These are phyloP conservation scores for Botryotinia narcissicola DNA, from an alignment of 2,329 filamentous ascomycete species.

Conservation along the genomic window DNA sequence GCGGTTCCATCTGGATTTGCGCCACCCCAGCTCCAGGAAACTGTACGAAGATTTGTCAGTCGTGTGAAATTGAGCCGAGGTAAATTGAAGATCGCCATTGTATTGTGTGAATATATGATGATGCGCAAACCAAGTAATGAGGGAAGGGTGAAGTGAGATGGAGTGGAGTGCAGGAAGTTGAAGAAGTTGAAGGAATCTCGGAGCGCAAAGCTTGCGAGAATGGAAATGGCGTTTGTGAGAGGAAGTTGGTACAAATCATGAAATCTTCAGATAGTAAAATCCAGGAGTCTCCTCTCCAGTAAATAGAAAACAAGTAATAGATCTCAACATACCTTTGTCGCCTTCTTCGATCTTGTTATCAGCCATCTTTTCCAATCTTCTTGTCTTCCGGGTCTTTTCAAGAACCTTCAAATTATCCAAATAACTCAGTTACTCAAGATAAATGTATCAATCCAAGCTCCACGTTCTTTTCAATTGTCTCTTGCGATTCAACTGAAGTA, in stretches of 20 bases:
- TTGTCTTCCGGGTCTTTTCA: background rate
- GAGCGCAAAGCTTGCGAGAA: background rate
- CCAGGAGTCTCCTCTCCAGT: background rate
- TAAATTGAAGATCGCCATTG: conserved; percentile 2
- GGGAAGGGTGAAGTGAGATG: background rate
- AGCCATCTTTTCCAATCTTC: conserved; percentile 40
- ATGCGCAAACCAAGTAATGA: background rate
- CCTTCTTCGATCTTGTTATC: conserved; percentile 49
- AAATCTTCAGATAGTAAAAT: background rate
- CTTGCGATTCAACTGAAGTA: conserved; percentile 25
- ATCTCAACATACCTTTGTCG: conserved; percentile 45
- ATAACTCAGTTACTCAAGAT: background rate
- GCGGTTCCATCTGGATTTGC: conserved; percentile 56
- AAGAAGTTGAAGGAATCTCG: background rate
- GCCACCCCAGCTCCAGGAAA: conserved; percentile 61
- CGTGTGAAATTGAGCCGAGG: background rate
- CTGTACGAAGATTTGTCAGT: conserved; percentile 40
- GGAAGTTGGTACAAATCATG: background rate
- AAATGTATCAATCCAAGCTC: background rate
- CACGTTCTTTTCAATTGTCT: background rate
- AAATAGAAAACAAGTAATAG: background rate
- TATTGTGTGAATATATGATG: background rate
- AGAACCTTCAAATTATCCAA: background rate
- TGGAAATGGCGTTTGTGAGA: background rate
- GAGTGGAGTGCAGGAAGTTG: background rate